Evolutionary conservation across 2,329 filamentous ascomycete species (phyloP), one percentile per base, ranked within the genome.

Genomic region (Fusarium incarnatum): DNA sequence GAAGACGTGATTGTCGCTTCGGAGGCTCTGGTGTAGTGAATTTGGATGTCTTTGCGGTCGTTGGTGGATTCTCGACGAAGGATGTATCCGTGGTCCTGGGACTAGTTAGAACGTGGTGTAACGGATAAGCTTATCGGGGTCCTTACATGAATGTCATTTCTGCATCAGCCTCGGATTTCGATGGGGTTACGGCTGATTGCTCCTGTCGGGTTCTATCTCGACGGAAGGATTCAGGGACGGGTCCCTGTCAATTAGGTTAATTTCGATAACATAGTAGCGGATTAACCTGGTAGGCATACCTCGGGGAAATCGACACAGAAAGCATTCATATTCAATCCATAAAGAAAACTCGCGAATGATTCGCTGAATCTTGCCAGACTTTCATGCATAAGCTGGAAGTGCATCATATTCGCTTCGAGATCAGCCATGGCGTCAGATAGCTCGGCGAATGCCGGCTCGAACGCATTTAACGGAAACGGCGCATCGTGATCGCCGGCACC

Each of bases 281-380:
- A 45, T 44, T 32, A 15, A 49, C 8, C 30, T 28, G 53, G 57
- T 55, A 49, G 23, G 59, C 78, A 54, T 82, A 94, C 94, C 88
- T 99, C 96, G 0, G 94, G 93, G 71, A 98, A 99, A 79, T 99
- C 96, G 32, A 98, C 94, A 79, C 95, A 98, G 79, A 98, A 99
- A 2, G 96, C 96, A 80, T 98, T 98, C 94, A 99, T 98, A 78
- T 98, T 98, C 78, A 99, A 81, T 3, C 96, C 96, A 76, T 98
- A 99, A 47, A 99, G 82, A 76, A 99, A 98, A 73, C 92, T 94
- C 2, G 94, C 94, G 80, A 99, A 99, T 77, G 92, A 97, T 85
- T 99, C 96, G 80, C 91, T 95, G 81, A 99, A 99, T 27, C 96
- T 89, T 25, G 93, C 89, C 72, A 99, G 82, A 76, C 93, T 97